Evolutionary conservation across 805 yeast species (phyloP).

Genomic region (Diddensiella transvaalensis): DNA sequence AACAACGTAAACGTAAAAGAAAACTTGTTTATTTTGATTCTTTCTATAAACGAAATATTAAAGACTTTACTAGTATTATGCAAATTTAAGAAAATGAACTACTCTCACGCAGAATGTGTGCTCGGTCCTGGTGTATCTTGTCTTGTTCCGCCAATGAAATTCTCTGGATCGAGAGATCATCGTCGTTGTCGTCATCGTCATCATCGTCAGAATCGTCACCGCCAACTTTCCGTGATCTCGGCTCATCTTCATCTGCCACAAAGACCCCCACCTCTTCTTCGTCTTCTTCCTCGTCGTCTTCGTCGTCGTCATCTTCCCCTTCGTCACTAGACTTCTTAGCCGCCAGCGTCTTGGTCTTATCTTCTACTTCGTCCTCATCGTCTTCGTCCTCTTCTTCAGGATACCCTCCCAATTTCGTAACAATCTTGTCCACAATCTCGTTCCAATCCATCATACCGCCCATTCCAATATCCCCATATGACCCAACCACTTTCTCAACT

Average conservation of each 20-base stretch:
- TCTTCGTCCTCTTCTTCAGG: constrained; percentile 53
- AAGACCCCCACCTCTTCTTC: constrained; percentile 38
- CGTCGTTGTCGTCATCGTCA: constrained; percentile 5
- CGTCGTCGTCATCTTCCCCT: constrained; percentile 49
- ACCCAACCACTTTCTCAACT: constrained; percentile 86
- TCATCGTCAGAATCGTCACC: constrained; percentile 5
- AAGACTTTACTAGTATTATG: too few species aligned
- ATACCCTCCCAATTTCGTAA: constrained; percentile 62
- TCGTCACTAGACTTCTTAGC: constrained; percentile 41
- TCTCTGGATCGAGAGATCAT: neutral
- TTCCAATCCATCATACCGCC: constrained; percentile 99
- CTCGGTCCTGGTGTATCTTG: neutral
- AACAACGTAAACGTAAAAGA: too few species aligned
- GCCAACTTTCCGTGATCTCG: too few species aligned
- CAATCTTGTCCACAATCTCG: constrained; percentile 84
- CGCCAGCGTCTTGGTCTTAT: constrained; percentile 29
- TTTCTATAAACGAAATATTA: neutral
- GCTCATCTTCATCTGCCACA: constrained; percentile 4
- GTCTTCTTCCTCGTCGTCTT: constrained; percentile 37
- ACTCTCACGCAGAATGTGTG: constrained; percentile 6
- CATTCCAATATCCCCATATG: constrained; percentile 97
- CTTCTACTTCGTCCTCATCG: constrained; percentile 42
- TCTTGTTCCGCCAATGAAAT: constrained; percentile 5
- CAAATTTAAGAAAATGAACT: constrained; percentile 3
- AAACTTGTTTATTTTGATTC: neutral